phyloP scores from a whole-genome alignment of 768 basidiomycete genomes.

The Suillus sp. region DNA sequence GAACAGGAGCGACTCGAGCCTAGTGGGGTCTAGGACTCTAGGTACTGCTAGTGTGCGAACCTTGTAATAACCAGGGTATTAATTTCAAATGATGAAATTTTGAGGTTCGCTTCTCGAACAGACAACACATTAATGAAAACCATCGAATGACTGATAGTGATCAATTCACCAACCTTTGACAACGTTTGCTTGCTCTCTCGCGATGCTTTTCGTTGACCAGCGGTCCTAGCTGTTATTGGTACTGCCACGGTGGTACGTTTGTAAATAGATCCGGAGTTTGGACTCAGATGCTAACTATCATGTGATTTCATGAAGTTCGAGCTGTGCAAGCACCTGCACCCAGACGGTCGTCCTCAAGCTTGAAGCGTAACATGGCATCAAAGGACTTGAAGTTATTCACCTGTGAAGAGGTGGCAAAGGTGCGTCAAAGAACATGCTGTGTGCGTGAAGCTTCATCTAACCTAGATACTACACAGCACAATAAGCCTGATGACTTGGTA shows the following conservation, averaged over 20 bases:
- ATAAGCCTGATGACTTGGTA: slow-evolving; percentile 73
- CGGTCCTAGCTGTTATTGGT: not conserved
- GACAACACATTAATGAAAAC: not conserved
- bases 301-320: not conserved
- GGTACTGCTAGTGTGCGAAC: not conserved
- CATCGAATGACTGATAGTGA: not conserved
- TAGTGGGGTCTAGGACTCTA: not conserved
- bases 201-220: not conserved
- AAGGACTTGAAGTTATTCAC: slow-evolving; percentile 43
- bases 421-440: slow-evolving; percentile 23
- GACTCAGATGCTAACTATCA: not conserved
- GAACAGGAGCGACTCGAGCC: not conserved
- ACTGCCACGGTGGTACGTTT: not conserved
- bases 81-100: not conserved
- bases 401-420: slow-evolving; percentile 74
- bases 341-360: not conserved
- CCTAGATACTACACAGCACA: slow-evolving; percentile 54
- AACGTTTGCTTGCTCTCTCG: not conserved
- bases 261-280: not conserved
- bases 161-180: not conserved
- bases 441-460: not conserved
- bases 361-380: not conserved
- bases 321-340: not conserved
- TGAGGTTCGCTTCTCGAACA: not conserved
- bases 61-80: not conserved